Conservation (phyloP, 2,329 filamentous ascomycete genomes). For the Botryotinia narcissicola region DNA sequence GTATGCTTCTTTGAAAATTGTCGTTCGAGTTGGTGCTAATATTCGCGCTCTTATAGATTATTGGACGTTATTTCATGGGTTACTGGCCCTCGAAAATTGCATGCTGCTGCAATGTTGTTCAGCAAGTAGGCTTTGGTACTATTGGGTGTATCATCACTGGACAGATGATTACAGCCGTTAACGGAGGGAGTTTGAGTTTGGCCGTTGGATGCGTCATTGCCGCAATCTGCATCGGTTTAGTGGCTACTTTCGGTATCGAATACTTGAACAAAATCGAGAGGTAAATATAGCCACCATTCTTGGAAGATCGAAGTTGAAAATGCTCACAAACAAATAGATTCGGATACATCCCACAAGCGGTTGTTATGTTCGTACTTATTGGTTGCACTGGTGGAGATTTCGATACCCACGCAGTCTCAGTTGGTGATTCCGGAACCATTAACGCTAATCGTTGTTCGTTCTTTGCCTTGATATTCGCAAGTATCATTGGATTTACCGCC, state of each 20-base stretch:
- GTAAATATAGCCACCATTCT: background rate
- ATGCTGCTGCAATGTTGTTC: constrained; percentile 59
- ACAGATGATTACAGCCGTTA: constrained; percentile 28
- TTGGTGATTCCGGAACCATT: constrained; percentile 48
- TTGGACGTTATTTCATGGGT: constrained; percentile 60
- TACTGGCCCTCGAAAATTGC: constrained; percentile 63
- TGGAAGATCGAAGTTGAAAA: background rate
- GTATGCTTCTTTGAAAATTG: constrained; percentile 34
- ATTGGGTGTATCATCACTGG: constrained; percentile 47
- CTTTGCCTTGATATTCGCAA: constrained; percentile 44
- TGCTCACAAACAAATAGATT: constrained; percentile 1
- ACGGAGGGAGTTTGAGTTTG: constrained; percentile 15
- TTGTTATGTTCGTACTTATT: constrained; percentile 55
- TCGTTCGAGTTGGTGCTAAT: background rate
- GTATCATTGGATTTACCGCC: constrained; percentile 23
- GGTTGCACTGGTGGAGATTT: constrained; percentile 55
- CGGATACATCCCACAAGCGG: constrained; percentile 55
- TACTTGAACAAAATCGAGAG: constrained; percentile 24
- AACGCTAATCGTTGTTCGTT: constrained; percentile 55
- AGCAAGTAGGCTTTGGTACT: constrained; percentile 59
- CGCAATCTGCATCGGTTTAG: constrained; percentile 23
- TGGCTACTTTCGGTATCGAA: constrained; percentile 24
- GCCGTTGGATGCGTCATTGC: constrained; percentile 25
- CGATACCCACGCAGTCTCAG: constrained; percentile 49
- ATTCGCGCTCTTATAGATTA: constrained; percentile 41